Base-by-base conservation (phyloP, 208 protist genomes). In the Crithidia fasciculata region DNA sequence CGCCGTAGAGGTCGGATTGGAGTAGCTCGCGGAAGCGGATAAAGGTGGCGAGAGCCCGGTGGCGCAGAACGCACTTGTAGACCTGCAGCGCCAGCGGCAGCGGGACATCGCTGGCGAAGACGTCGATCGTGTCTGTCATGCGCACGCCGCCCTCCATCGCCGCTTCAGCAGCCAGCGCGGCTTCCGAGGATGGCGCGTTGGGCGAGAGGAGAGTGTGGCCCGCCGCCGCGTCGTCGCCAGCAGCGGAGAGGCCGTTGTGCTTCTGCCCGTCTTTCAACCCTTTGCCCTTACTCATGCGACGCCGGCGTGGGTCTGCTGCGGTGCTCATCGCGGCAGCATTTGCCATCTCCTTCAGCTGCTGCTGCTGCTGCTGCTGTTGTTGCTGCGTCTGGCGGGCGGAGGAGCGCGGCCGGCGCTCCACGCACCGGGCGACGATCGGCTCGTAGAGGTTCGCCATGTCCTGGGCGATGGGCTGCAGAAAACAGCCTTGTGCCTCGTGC, bases 71-170 rank as follows among this genome's bases (percentile, higher is more conserved):
- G 57, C 88, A 70, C 69, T 81, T 79, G 78, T 90, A 86, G 5
- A 87, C 62, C 39, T 56, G 79, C 63, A 92, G 69, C 12, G 76
- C 81, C 19, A 87, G 72, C 41, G 87, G 87, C 45, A 93, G 73
- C 56, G 85, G 63, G 36, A 69, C 66, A 28, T 82, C 56, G 19
- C 39, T 37, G 8, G 52, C 58, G 52, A 76, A 66, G 50, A 64
- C 69, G 53, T 77, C 53, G 19, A 74, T 28, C 37, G 3, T 41
- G 61, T 74, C 74, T 16, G 60, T 79, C 74, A 74, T 50, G 6
- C 67, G 61, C 8, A 49, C 52, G 39, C 41, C 40, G 0, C 52
- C 52, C 7, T 16, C 60, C 61, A 18, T 58, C 43, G 18, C n/a
- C 15, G 28, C 28, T 10, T 61, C 62, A 3, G 64, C 40, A 18